Evolutionary conservation across 768 basidiomycete species (phyloP), one percentile per base, ranked within the genome.

Genomic region (button mushroom (Agaricus bisporus)): DNA sequence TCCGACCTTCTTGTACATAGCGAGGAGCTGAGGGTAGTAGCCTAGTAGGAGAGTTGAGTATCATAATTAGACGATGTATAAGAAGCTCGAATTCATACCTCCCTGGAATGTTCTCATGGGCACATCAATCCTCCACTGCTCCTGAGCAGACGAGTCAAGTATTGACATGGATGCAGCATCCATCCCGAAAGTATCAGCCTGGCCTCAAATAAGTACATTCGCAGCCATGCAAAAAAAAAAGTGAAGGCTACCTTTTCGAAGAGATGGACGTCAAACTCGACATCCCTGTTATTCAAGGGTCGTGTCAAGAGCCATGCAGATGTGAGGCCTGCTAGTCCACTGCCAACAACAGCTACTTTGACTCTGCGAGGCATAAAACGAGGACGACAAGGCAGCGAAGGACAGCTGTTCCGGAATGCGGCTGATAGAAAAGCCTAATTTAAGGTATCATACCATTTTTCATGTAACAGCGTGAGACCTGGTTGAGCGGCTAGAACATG

Each of bases 21-120:
- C 67, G 22, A 88, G 82, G n/a, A 91, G 72, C 42, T 80, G 77
- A 0, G 78, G 78, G 64, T 91, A 90, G 65, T 89, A 89, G 0
- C 88, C 87, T 86, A 55, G 49, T 53, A 20, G 9, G 17, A n/a
- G 44, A 48, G 17, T 48, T 38, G n/a, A 6, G 39, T 44, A 45
- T 18, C 32, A 55, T 39, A 49, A 45, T 26, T 32, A 29, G 17
- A 11, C 32, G 32, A 9, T 6, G 29, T 5, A 37, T 17, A 17
- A 11, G n/a, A 17, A 15, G 2, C 20, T 15, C 17, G 15, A 25
- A 11, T 25, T 59, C 78, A 48, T 51, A 83, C 86, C 86, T 70
- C 83, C 83, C 74, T 91, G 87, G 62, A 91, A 90, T 1, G 83
- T 83, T 38, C 88, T 70, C 88, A 91, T 91, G 0, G 88, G 88